Evolutionary conservation across 768 basidiomycete genomes (phyloP).

Genomic region (Galerina marginata): DNA sequence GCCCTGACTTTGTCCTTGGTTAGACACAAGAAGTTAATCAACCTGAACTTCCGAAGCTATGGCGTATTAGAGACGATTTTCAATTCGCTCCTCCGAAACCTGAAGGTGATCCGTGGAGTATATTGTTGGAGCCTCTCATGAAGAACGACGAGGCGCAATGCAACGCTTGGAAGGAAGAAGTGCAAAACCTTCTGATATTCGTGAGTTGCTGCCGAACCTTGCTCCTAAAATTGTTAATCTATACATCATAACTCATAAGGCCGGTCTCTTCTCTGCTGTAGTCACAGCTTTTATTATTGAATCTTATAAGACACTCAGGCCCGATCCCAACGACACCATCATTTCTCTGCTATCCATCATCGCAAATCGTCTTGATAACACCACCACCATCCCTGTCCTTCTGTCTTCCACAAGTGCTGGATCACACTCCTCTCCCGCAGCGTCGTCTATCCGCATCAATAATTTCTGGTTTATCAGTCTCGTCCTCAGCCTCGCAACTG

Average conservation of each 20-base stretch:
- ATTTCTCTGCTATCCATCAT: neutral
- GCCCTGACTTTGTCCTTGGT: no score
- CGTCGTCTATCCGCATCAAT: no score
- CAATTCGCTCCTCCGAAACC: slow-evolving; percentile 14
- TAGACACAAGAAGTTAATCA: no score
- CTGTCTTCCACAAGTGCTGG: no score
- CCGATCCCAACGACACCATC: slow-evolving; percentile 15
- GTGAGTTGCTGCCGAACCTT: slow-evolving; percentile 4
- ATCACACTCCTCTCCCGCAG: no score
- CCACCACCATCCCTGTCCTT: no score
- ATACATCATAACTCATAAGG: slow-evolving; percentile 3
- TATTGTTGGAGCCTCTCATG: slow-evolving; percentile 13
- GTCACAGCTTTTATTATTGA: slow-evolving; percentile 25
- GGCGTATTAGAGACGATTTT: slow-evolving; percentile 10
- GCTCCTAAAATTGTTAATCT: no score
- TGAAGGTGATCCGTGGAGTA: slow-evolving; percentile 17
- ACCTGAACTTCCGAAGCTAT: neutral
- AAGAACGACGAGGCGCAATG: slow-evolving; percentile 16
- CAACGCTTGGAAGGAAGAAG: slow-evolving; percentile 24
- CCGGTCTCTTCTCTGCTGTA: slow-evolving; percentile 23
- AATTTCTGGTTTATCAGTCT: no score
- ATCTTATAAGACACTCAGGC: slow-evolving; percentile 18
- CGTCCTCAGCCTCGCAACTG: no score
- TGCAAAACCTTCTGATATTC: slow-evolving; percentile 21
- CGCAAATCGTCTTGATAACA: no score